Percentiles rank a stretch among this genome's conserved stretches.
These are phyloP conservation scores for Lipomyces lipofer DNA, from an alignment of 805 yeast species.

Conservation along the genomic window DNA sequence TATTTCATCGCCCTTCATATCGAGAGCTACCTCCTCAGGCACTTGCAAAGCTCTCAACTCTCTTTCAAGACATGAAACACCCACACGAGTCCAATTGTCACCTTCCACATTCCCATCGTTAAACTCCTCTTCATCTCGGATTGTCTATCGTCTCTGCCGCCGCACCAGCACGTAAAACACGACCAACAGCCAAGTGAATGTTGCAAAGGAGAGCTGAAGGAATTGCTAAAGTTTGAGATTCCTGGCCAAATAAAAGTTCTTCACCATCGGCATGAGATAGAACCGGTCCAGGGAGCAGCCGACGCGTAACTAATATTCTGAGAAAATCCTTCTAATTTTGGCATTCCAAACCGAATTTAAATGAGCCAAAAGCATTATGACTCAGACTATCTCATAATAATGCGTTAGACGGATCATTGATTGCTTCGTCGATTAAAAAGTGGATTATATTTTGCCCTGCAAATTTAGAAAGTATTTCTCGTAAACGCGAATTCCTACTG, in stretches of 20 bases:
- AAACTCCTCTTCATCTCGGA: not conserved
- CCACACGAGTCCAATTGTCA: not conserved
- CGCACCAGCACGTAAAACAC: not conserved
- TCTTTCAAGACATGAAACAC: not conserved
- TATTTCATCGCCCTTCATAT: no score
- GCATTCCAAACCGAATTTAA: not conserved
- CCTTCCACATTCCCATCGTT: not conserved
- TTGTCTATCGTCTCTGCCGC: not conserved
- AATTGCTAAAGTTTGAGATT: not conserved
- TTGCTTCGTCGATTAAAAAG: not conserved
- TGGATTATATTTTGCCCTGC: not conserved
- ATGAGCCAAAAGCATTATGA: not conserved
- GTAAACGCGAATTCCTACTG: not conserved
- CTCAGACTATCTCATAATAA: not conserved
- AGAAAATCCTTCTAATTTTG: not conserved
- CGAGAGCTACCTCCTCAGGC: no score
- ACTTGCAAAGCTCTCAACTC: conserved; percentile 1
- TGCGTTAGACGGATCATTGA: not conserved
- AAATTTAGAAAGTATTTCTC: not conserved
- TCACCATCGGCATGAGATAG: not conserved
- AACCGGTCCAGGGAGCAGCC: not conserved
- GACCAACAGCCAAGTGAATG: not conserved
- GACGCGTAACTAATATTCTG: not conserved
- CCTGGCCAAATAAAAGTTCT: not conserved
- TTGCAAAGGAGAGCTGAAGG: not conserved